Evolutionary conservation across 768 basidiomycete genomes (phyloP).

Genomic region (Chiua virens): DNA sequence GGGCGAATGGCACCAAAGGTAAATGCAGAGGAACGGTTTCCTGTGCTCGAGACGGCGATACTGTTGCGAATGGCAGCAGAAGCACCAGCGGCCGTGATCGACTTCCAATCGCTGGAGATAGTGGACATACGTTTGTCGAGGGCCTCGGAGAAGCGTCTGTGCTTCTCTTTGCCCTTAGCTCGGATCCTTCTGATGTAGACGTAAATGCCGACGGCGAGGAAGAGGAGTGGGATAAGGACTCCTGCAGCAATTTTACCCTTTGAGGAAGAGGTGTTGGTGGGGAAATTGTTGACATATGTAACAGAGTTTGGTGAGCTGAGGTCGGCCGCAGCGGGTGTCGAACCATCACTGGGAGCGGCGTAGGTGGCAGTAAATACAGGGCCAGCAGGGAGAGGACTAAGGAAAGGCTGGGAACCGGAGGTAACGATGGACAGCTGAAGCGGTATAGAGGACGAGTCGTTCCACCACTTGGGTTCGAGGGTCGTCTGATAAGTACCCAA

Average conservation of each 20-base stretch:
- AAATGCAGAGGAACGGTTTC: slow-evolving; percentile 48
- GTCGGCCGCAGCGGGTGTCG: slow-evolving; percentile 42
- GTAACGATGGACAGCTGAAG: slow-evolving; percentile 65
- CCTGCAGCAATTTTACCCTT: slow-evolving; percentile 67
- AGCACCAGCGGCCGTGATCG: slow-evolving; percentile 68
- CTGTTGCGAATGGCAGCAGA: slow-evolving; percentile 70
- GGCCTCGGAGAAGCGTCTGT: slow-evolving; percentile 59
- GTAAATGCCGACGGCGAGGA: slow-evolving; percentile 44
- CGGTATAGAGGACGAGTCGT: slow-evolving; percentile 43
- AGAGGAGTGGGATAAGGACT: slow-evolving; percentile 59
- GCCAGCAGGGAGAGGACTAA: slow-evolving; percentile 56
- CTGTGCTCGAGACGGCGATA: slow-evolving; percentile 46
- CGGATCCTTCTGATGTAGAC: slow-evolving; percentile 58
- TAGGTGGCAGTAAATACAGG: slow-evolving; percentile 72
- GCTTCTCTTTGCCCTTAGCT: slow-evolving; percentile 46
- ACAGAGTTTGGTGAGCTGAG: slow-evolving; percentile 32
- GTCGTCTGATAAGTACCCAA: slow-evolving; percentile 49
- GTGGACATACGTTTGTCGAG: slow-evolving; percentile 85
- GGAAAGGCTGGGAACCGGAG: slow-evolving; percentile 48
- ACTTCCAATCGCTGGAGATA: slow-evolving; percentile 76
- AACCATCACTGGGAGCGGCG: slow-evolving; percentile 40
- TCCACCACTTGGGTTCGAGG: slow-evolving; percentile 73
- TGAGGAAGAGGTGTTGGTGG: slow-evolving; percentile 37
- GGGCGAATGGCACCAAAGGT: slow-evolving; percentile 59
- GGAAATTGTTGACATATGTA: slow-evolving; percentile 41